Evolutionary conservation across 768 basidiomycete genomes (phyloP), one percentile per base, ranked within the genome.

Genomic region (Chiua virens): DNA sequence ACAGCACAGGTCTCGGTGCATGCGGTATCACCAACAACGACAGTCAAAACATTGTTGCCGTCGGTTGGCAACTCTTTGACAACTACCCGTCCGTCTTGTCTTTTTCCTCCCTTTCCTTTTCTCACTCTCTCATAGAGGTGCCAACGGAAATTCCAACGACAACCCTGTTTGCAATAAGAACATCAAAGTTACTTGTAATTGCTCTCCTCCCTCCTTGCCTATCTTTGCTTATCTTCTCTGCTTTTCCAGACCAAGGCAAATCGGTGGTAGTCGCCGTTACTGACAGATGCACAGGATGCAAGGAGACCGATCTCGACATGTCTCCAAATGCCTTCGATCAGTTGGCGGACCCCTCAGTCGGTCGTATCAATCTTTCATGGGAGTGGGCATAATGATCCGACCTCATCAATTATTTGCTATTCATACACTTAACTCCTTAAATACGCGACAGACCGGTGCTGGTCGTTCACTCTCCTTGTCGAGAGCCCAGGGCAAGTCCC

Each of bases 131-230:
- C 17, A 8, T 40, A 89, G 86, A 40, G 79, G 75, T 10, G 86
- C 82, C 63, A 45, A 68, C 17, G 77, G 78, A 7, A 81, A 92
- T 73, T 86, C 89, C 23, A 92, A 92, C 67, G 61, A 55, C 49
- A 91, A 93, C 72, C 88, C 90, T 30, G 65, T 92, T 48, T 92
- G 91, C 64, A 71, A 71, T 57, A 75, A 69, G 60, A 56, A 70
- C 47, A 69, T 87, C 49, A 59, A 20, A 0, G 70, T 70, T 9
- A 54, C 20, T 6, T 88, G 87, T 87, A 70, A 66, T 76, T 70
- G 6, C 6, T 3, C 17, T 4, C 20, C n/a, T 48, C 2, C 2
- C 15, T 11, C 8, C 13, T 17, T 8, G 10, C 27, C 4, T 1
- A 14, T n/a, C 8, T 49, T 49, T 11, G 5, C 57, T 67, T 1